Conservation (phyloP, 441 rosid genomes). For the Gossypium davidsonii region DNA sequence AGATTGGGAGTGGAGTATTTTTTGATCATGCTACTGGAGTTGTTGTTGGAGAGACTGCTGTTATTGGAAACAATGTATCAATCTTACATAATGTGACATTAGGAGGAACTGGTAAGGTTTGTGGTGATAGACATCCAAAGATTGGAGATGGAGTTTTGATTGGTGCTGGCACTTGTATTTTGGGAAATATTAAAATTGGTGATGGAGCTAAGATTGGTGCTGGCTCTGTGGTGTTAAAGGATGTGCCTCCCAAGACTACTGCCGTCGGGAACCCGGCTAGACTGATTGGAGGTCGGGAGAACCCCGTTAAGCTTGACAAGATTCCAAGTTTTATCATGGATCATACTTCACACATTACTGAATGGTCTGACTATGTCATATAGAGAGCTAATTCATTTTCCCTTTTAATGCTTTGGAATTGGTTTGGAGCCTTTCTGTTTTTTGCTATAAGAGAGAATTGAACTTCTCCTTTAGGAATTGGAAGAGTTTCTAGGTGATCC, state of each 20-base stretch:
- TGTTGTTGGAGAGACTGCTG: slow-evolving; percentile 82
- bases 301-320: slow-evolving; percentile 51
- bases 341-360: slow-evolving; percentile 54
- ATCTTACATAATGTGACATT: slow-evolving; percentile 78
- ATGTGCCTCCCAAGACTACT: slow-evolving; percentile 67
- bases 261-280: slow-evolving; percentile 89
- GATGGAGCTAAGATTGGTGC: slow-evolving; percentile 88
- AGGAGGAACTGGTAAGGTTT: slow-evolving; percentile 73
- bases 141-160: slow-evolving; percentile 85
- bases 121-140: slow-evolving; percentile 82
- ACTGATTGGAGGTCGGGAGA: slow-evolving; percentile 66
- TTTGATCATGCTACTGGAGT: slow-evolving; percentile 76
- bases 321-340: slow-evolving; percentile 76
- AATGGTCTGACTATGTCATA: slow-evolving; percentile 80
- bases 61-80: slow-evolving; percentile 69
- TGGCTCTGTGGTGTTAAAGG: slow-evolving; percentile 72
- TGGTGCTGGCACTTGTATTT: slow-evolving; percentile 79
- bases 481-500: slow-evolving; percentile 7
- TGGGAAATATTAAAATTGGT: slow-evolving; percentile 73
- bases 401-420: neutral
- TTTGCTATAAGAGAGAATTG: slow-evolving; percentile 19
- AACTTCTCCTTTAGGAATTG: slow-evolving; percentile 24
- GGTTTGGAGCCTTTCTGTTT: neutral
- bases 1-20: slow-evolving; percentile 58
- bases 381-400: slow-evolving; percentile 18